Conservation (phyloP, 805 yeast genomes). For the Cyberlindnera suaveolens region DNA sequence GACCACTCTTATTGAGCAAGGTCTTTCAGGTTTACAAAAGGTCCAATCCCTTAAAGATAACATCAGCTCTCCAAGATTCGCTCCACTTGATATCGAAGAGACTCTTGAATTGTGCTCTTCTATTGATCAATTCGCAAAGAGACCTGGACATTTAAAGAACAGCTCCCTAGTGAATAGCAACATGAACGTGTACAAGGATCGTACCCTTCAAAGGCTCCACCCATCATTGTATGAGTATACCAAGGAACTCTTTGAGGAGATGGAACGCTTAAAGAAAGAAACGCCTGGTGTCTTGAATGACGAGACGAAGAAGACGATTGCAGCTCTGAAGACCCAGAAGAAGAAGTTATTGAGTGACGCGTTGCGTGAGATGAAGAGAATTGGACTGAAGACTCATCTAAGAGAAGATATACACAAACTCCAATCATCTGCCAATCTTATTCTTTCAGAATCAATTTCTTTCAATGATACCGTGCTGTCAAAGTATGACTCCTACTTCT, state of each 20-base stretch:
- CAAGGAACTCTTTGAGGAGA: constrained; percentile 44
- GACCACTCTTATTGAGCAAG: constrained; percentile 51
- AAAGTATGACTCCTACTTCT: constrained; percentile 51
- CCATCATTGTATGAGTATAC: constrained; percentile 54
- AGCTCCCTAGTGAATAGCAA: constrained; percentile 44
- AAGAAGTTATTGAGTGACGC: constrained; percentile 71
- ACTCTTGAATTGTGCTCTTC: constrained; percentile 5
- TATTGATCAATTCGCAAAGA: constrained; percentile 43
- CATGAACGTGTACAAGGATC: constrained; percentile 43
- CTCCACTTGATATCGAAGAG: constrained; percentile 9
- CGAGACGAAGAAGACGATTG: constrained; percentile 64
- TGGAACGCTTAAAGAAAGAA: constrained; percentile 59
- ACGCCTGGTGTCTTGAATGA: constrained; percentile 72
- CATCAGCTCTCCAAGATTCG: constrained; percentile 7
- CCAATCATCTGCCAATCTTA: constrained; percentile 55
- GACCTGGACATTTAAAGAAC: constrained; percentile 54
- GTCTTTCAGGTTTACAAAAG: constrained; percentile 32
- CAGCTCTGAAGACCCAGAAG: constrained; percentile 77
- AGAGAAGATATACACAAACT: constrained; percentile 59
- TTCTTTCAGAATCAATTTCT: constrained; percentile 50
- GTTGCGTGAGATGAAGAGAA: constrained; percentile 61
- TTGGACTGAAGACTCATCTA: constrained; percentile 68
- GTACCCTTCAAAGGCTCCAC: constrained; percentile 26
- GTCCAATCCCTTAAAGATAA: constrained; percentile 4
- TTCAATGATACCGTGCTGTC: constrained; percentile 34